Conservation (phyloP, 768 basidiomycete species). For the Russula dissimulans region DNA sequence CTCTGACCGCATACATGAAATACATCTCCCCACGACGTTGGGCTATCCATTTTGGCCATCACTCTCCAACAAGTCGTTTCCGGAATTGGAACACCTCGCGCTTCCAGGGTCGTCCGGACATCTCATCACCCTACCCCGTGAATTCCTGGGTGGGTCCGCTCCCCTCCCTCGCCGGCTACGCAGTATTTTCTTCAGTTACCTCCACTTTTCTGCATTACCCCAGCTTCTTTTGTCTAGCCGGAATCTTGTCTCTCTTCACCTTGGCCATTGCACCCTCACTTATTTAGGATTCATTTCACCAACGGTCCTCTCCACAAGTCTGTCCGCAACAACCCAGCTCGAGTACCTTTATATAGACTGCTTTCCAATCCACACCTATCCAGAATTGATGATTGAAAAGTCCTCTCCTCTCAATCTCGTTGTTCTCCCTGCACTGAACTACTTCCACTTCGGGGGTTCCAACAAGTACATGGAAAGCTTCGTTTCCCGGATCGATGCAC, state of each 20-base stretch:
- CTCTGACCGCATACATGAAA: background rate
- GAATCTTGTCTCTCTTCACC: constrained; percentile 1
- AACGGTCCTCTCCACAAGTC: too few species aligned
- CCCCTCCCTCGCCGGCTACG: background rate
- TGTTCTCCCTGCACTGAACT: too few species aligned
- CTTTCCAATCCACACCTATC: too few species aligned
- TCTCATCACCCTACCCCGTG: background rate
- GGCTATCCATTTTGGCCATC: background rate
- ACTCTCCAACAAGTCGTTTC: background rate
- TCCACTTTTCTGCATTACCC: background rate
- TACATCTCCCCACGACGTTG: background rate
- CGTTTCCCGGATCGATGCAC: too few species aligned
- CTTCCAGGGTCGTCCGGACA: too few species aligned
- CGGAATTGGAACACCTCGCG: background rate
- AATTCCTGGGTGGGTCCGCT: background rate
- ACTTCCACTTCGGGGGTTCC: too few species aligned
- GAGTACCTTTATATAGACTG: too few species aligned
- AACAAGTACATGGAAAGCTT: too few species aligned
- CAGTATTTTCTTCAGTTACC: background rate
- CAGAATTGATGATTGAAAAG: too few species aligned
- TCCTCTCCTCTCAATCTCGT: too few species aligned
- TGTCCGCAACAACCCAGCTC: too few species aligned
- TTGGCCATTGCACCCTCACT: background rate
- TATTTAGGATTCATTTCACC: too few species aligned
- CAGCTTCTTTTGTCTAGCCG: background rate